phyloP scores from a whole-genome alignment of 768 basidiomycete species.

The Macrocybe gigantea region DNA sequence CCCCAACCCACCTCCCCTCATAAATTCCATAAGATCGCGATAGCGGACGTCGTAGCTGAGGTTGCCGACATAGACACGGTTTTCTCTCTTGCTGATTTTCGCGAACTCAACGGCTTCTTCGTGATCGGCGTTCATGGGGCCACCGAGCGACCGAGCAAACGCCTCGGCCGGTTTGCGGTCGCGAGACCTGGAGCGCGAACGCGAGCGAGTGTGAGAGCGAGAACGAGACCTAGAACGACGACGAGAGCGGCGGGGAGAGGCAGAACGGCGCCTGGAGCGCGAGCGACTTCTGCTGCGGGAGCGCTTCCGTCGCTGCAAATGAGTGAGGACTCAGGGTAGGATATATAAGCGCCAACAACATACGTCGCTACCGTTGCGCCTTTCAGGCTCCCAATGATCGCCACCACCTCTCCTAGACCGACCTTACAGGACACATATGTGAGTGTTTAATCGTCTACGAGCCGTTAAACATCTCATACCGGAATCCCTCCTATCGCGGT shows the following conservation, averaged over 20 bases:
- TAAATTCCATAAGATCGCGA: constrained; percentile 98
- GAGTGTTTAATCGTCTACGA: neutral
- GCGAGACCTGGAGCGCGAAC: constrained; percentile 54
- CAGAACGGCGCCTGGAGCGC: constrained; percentile 62
- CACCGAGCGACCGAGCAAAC: constrained; percentile 77
- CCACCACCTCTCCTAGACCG: constrained; percentile 41
- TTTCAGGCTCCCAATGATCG: constrained; percentile 85
- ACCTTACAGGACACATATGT: constrained; percentile 14
- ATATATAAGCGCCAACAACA: constrained; percentile 17
- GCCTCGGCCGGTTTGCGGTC: constrained; percentile 57
- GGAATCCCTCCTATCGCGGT: constrained; percentile 49
- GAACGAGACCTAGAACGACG: constrained; percentile 64
- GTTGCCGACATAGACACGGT: constrained; percentile 98
- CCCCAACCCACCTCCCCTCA: constrained; percentile 99
- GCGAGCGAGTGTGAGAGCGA: constrained; percentile 38
- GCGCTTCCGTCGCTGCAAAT: constrained; percentile 55
- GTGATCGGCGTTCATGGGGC: constrained; percentile 85
- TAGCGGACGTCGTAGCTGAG: constrained; percentile 99
- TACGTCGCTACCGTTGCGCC: constrained; percentile 64
- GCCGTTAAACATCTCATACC: constrained; percentile 25
- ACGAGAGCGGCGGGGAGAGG: constrained; percentile 60
- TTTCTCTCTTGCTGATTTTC: constrained; percentile 95
- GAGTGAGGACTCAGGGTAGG: constrained; percentile 4
- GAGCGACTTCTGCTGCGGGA: constrained; percentile 64
- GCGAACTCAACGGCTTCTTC: constrained; percentile 95